Evolutionary conservation across 2,329 filamentous ascomycete species (phyloP), one percentile per base, ranked within the genome.

Genomic region (Fonsecaea erecta): DNA sequence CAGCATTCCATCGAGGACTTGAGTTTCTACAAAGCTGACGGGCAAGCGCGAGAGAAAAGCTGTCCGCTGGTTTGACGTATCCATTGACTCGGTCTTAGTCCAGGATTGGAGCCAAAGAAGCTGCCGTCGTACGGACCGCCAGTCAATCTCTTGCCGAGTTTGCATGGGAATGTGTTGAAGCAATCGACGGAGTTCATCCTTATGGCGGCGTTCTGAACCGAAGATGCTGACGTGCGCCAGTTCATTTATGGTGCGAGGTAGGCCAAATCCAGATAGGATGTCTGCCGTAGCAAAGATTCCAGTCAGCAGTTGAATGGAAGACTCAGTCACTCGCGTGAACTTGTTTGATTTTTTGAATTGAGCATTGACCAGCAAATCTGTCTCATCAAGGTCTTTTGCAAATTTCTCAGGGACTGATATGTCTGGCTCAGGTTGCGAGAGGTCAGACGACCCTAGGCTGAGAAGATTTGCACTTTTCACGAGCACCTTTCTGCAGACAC

Each of bases 71-170:
- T 69, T 58, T 5, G 68, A 60, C 18, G 65, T 63, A 16, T 61
- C 52, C 24, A 71, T 68, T 52, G 77, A 73, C 24, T 32, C 46
- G 6, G 16, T 21, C 34, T 78, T 77, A 26, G 81, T 82, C 87
- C 87, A 89, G 68, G 83, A 81, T 77, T 83, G 85, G 6, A 89
- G 78, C 86, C 86, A 89, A 7, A 87, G 75, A 12, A 89, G 69
- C 68, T 83, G 82, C 7, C 77, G 73, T 56, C 86, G 79, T 21
- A 82, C 78, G 8, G 73, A 73, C 37, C 70, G 73, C 85, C 85
- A 87, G 60, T 81, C 76, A 32, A 80, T 76, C 12, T 79, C 79
- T 60, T 82, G 77, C 51, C 75, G 79, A 55, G 79, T 78, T 26
- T 81, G 75, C 9, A 76, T 77, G 12, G 76, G 70, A 26, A 84